These are phyloP conservation scores for Coemansia asiatica DNA, from an alignment of 192 early-diverging fungal species.

Conservation along the genomic window DNA sequence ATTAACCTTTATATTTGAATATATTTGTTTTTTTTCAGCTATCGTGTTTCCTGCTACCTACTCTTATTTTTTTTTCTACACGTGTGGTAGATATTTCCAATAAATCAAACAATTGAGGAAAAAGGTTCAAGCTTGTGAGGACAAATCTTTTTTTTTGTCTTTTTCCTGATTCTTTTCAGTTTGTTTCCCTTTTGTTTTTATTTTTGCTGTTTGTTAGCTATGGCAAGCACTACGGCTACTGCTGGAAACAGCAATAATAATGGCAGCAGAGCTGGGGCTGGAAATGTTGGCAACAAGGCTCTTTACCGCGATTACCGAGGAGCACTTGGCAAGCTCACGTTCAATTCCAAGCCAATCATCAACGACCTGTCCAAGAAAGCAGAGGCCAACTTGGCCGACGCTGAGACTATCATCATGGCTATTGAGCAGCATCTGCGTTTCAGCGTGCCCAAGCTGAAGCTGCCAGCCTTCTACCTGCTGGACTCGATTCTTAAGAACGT, in stretches of 20 bases:
- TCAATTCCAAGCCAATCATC: constrained; percentile 93
- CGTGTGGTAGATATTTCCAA: too few relatives aligned
- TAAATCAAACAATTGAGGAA: too few relatives aligned
- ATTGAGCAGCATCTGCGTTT: constrained; percentile 59
- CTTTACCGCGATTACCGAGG: constrained; percentile 63
- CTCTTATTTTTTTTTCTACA: too few relatives aligned
- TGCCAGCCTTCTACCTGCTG: constrained; percentile 87
- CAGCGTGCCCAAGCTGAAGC: constrained; percentile 57
- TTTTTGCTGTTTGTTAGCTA: background rate
- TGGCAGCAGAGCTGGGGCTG: too few relatives aligned
- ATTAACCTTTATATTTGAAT: too few relatives aligned
- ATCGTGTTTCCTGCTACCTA: too few relatives aligned
- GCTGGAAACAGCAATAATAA: constrained; percentile 1
- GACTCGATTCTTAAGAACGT: constrained; percentile 98
- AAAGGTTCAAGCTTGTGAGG: too few relatives aligned
- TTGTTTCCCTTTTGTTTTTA: background rate
- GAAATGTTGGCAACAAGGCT: too few relatives aligned
- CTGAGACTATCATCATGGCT: constrained; percentile 73
- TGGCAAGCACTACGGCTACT: background rate
- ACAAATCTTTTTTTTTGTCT: too few relatives aligned
- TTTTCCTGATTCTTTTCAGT: too few relatives aligned
- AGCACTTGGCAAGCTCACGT: constrained; percentile 77
- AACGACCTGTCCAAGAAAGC: constrained; percentile 85
- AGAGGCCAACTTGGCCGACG: constrained; percentile 64
- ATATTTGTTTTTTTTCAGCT: too few relatives aligned